These are phyloP conservation scores for Curvularia sp. DNA, from an alignment of 2,329 filamentous ascomycete genomes.

Conservation along the genomic window DNA sequence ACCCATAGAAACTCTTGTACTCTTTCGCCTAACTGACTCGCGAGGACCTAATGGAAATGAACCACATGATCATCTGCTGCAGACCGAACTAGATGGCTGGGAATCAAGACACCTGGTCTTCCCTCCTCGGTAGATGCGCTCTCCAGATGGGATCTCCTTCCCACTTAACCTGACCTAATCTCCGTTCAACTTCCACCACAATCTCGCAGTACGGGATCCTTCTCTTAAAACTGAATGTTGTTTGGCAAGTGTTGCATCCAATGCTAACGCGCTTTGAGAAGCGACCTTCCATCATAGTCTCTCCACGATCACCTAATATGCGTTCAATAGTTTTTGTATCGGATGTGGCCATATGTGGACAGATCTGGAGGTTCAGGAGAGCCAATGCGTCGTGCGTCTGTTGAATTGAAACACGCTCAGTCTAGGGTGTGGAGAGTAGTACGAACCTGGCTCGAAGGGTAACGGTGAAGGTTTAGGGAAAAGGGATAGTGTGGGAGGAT, in stretches of 20 bases:
- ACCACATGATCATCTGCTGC: not conserved
- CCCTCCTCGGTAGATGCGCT: conserved; percentile 1
- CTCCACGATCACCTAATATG: not conserved
- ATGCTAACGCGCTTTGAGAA: not conserved
- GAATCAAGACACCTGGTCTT: not conserved
- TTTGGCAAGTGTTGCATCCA: not conserved
- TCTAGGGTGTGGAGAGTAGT: not conserved
- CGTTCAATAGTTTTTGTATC: not conserved
- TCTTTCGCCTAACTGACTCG: not conserved
- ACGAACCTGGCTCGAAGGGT: not conserved
- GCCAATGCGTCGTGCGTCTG: not conserved
- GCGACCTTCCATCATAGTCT: not conserved
- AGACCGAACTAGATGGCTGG: not conserved
- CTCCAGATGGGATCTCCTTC: conserved; percentile 5
- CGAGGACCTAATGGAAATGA: too few relatives aligned
- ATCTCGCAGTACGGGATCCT: not conserved
- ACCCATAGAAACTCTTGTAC: not conserved
- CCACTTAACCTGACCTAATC: not conserved
- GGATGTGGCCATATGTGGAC: not conserved
- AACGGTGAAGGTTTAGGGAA: not conserved
- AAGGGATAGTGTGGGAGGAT: not conserved
- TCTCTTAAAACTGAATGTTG: not conserved
- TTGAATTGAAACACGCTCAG: not conserved
- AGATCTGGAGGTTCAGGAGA: not conserved
- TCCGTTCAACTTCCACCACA: conserved; percentile 2